Evolutionary conservation across 2,329 filamentous ascomycete species (phyloP).

Genomic region (Microdochium nivale): DNA sequence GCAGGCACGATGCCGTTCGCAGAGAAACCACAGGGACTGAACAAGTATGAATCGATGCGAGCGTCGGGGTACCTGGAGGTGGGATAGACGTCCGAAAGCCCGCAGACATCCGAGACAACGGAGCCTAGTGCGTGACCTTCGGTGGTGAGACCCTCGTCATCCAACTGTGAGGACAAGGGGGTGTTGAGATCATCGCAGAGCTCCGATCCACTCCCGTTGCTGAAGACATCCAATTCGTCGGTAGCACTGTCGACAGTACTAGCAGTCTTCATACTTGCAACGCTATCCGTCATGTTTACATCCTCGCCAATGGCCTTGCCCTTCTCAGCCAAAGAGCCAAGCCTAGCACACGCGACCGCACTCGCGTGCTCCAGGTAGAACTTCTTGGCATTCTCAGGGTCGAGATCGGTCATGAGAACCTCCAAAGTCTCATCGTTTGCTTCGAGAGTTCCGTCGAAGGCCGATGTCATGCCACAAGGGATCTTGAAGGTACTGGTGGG

Average conservation of each 20-base stretch:
- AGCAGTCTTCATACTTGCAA: conserved; percentile 23
- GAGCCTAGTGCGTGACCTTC: conserved; percentile 92
- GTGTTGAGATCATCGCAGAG: conserved; percentile 43
- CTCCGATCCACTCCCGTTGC: conserved; percentile 48
- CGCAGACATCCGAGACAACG: conserved; percentile 83
- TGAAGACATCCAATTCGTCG: conserved; percentile 75
- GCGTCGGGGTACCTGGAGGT: conserved; percentile 82
- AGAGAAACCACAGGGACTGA: conserved; percentile 93
- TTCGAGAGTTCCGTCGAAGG: conserved; percentile 28
- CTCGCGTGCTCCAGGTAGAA: conserved; percentile 68
- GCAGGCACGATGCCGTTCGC: conserved; percentile 93
- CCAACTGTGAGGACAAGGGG: conserved; percentile 46
- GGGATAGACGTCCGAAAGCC: conserved; percentile 83
- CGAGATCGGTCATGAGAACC: conserved; percentile 65
- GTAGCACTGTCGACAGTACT: conserved; percentile 27
- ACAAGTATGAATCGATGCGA: conserved; percentile 90
- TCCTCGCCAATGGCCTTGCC: conserved; percentile 52
- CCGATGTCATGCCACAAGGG: conserved; percentile 36
- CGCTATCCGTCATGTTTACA: conserved; percentile 47
- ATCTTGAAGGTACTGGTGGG: conserved; percentile 44
- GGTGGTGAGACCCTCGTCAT: conserved; percentile 71
- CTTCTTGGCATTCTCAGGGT: conserved; percentile 60
- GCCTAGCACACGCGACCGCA: conserved; percentile 78
- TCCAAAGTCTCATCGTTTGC: conserved; percentile 68
- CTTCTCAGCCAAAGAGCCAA: conserved; percentile 38